phyloP scores from a whole-genome alignment of 2,329 filamentous ascomycete genomes.

The Fusarium verticillioides region DNA sequence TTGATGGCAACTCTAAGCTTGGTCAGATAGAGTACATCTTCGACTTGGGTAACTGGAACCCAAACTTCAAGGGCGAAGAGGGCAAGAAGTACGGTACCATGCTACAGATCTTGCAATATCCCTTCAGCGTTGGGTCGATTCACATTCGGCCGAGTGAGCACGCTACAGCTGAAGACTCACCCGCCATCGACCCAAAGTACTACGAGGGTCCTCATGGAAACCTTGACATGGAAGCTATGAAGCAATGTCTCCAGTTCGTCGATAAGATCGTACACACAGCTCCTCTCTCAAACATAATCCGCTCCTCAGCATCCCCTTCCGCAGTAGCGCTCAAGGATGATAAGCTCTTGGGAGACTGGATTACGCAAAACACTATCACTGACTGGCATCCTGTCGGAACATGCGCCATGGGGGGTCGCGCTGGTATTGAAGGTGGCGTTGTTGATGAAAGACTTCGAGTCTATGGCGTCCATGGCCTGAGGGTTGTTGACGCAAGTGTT shows the following conservation, averaged over 20 bases:
- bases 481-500: constrained; percentile 47
- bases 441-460: constrained; percentile 47
- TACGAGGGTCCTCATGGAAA: constrained; percentile 53
- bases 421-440: constrained; percentile 47
- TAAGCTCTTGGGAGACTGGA: constrained; percentile 39
- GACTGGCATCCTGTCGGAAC: constrained; percentile 56
- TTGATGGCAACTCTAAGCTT: constrained; percentile 46
- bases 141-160: constrained; percentile 52
- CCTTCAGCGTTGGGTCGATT: constrained; percentile 60
- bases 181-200: constrained; percentile 56
- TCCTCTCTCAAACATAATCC: constrained; percentile 53
- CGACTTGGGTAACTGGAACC: constrained; percentile 59
- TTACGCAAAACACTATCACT: constrained; percentile 45
- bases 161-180: constrained; percentile 41
- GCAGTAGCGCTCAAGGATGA: constrained; percentile 30
- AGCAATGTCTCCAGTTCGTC: constrained; percentile 53
- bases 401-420: constrained; percentile 48
- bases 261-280: constrained; percentile 52
- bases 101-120: constrained; percentile 63
- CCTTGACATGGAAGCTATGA: constrained; percentile 57
- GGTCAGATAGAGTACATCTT: constrained; percentile 63
- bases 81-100: constrained; percentile 60
- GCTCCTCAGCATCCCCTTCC: constrained; percentile 41
- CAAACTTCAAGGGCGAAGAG: constrained; percentile 47
- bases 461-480: constrained; percentile 44